Conservation (phyloP, 352 stramenopile genomes). For the Globisporangium nunn region DNA sequence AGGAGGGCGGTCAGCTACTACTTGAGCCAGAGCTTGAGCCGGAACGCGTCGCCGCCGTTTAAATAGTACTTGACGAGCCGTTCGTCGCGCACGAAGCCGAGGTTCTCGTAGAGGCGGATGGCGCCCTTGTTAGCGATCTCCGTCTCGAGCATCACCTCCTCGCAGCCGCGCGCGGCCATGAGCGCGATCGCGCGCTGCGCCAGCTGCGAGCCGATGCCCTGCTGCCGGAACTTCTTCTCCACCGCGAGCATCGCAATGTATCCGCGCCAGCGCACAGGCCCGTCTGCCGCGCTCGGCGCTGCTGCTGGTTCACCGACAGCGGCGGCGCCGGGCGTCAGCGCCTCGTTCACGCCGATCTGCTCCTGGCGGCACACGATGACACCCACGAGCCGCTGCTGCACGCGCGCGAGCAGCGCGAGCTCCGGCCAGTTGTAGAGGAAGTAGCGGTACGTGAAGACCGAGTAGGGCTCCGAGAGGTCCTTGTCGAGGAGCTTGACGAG, state of each 20-base stretch:
- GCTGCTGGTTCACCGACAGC: not conserved
- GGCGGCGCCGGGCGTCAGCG: conserved; percentile 15
- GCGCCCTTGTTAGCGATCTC: conserved; percentile 90
- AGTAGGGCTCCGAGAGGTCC: conserved; percentile 94
- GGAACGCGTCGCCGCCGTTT: conserved; percentile 91
- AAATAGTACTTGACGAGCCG: conserved; percentile 94
- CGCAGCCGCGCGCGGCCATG: conserved; percentile 76
- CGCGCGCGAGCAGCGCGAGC: conserved; percentile 83
- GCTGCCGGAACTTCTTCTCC: conserved; percentile 83
- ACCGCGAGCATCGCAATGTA: conserved; percentile 96
- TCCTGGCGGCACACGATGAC: conserved; percentile 92
- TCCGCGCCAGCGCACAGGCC: conserved; percentile 51
- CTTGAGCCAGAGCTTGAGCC: conserved; percentile 88
- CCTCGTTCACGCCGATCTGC: conserved; percentile 56
- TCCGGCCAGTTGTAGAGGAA: conserved; percentile 94
- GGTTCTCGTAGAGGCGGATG: conserved; percentile 91
- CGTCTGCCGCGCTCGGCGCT: not conserved
- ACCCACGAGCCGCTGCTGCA: conserved; percentile 85
- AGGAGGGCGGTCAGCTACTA: not conserved
- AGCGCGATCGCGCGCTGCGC: conserved; percentile 83
- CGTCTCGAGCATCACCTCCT: conserved; percentile 91
- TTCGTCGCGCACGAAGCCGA: conserved; percentile 92
- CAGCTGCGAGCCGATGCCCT: conserved; percentile 88
- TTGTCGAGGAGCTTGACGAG: conserved; percentile 93
- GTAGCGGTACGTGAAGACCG: conserved; percentile 96